Evolutionary conservation across 176 grass and related monocot genomes (phyloP).

Genomic region (Musa acuminata): DNA sequence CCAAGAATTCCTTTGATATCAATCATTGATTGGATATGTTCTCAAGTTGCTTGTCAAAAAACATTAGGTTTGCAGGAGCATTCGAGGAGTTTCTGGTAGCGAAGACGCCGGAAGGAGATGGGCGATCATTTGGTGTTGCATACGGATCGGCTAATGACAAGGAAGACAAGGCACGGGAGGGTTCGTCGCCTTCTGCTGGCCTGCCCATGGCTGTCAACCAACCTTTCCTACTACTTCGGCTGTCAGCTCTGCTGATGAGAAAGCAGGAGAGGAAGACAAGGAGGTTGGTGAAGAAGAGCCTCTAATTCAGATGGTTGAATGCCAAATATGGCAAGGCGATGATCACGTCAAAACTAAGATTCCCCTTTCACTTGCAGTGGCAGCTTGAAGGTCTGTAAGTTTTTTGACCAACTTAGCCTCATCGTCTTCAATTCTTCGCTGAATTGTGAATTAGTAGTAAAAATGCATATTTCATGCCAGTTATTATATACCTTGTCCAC

Average conservation of each 20-base stretch:
- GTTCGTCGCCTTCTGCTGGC: background rate
- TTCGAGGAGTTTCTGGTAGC: too few species aligned
- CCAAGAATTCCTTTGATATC: too few species aligned
- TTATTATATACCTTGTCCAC: too few species aligned
- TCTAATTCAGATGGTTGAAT: conserved; percentile 59
- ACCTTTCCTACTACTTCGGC: background rate
- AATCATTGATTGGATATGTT: too few species aligned
- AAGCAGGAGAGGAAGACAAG: conserved; percentile 11
- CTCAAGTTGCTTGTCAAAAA: too few species aligned
- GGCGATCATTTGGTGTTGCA: conserved; percentile 64
- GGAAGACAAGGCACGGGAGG: conserved; percentile 1
- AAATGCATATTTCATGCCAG: too few species aligned
- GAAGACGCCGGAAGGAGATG: conserved; percentile 22
- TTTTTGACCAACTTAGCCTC: background rate
- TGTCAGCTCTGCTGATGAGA: background rate
- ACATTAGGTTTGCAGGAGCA: too few species aligned
- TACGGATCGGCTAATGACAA: conserved; percentile 24
- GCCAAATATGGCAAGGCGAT: conserved; percentile 86
- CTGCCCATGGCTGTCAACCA: background rate
- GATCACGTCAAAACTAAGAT: conserved; percentile 52
- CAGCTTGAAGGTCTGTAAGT: conserved; percentile 42
- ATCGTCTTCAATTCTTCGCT: background rate
- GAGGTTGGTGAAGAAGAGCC: conserved; percentile 26
- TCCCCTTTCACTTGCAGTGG: conserved; percentile 69
- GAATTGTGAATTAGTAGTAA: too few species aligned